Base-by-base conservation (phyloP, 352 stramenopile species). In the Globisporangium acanthophoron region DNA sequence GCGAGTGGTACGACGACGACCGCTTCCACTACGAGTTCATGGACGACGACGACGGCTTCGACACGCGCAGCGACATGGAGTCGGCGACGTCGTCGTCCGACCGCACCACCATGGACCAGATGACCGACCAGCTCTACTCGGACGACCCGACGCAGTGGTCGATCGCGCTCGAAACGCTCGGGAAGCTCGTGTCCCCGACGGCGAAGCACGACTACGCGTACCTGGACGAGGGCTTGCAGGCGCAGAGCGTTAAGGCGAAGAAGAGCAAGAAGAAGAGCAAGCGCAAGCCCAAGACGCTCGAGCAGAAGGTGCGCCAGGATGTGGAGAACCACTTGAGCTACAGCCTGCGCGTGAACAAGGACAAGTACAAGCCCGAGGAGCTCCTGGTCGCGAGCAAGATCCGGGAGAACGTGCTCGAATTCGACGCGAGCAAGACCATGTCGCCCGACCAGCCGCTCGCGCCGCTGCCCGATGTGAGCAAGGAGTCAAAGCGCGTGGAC, bases 371-470 rank as follows among this genome's bases (percentile, higher is more conserved):
- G 56, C 16, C n/a, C 5, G 21, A 48, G 20, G 43, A 58, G 18
- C 37, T 52, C 24, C 44, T 61, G 9, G 56, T 41, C 56, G 56
- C 56, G 41, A 45, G 52, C 46, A 45, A 49, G 29, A 37, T n/a
- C n/a, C 73, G 71, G 55, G 74, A 88, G 70, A 85, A 88, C 61
- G 55, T 60, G 47, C 79, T 62, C 54, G 53, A 71, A 57, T 87
- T 77, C 48, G 68, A 82, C 37, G 35, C 47, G 4, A 70, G 54
- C 5, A 61, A 70, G 41, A 74, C 75, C 6, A 46, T 56, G 49
- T 75, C 71, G 24, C 60, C 70, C 21, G 61, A 83, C 47, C 64
- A 73, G 35, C 76, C 78, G 56, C 59, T 87, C 35, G 71, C 76
- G 37, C 78, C 78, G 1, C 65, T 75, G 60, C 67, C 71, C 0